A percentile compares a stretch with the other conserved stretches of the same genome.
phyloP scores from a whole-genome alignment of 1,284 basidiomycete genomes.

The Phylloboletellus chloephorus region DNA sequence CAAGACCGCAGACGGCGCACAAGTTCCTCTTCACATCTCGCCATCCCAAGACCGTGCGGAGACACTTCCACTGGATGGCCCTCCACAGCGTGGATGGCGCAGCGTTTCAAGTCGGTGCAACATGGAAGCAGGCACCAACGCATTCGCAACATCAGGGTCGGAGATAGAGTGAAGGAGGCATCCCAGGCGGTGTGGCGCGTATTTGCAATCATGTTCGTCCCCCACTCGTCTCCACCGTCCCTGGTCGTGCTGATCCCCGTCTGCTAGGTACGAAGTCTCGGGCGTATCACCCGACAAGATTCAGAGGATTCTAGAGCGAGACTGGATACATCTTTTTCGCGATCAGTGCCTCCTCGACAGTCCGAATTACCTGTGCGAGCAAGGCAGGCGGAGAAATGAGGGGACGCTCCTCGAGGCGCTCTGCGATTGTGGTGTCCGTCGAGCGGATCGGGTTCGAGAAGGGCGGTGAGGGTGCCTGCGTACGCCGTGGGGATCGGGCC shows the following conservation, averaged over 20 bases:
- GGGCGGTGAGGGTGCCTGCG: slow-evolving; percentile 40
- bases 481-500: slow-evolving; percentile 46
- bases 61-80: slow-evolving; percentile 81
- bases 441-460: slow-evolving; percentile 34
- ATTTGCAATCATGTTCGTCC: slow-evolving; percentile 69
- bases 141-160: slow-evolving; percentile 57
- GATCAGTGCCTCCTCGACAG: slow-evolving; percentile 59
- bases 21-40: slow-evolving; percentile 71
- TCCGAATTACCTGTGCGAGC: slow-evolving; percentile 64
- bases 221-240: not conserved
- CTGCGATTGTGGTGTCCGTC: slow-evolving; percentile 42
- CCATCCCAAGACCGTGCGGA: slow-evolving; percentile 62
- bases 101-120: slow-evolving; percentile 52
- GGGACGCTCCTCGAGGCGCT: slow-evolving; percentile 66
- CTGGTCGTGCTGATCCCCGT: slow-evolving; percentile 1
- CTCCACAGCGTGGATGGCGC: slow-evolving; percentile 69
- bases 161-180: slow-evolving; percentile 61
- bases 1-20: slow-evolving; percentile 47
- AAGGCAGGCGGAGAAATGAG: slow-evolving; percentile 49
- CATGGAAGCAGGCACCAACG: too few species aligned
- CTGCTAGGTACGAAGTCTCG: slow-evolving; percentile 67
- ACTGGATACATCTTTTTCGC: slow-evolving; percentile 64
- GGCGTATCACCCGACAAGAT: slow-evolving; percentile 59
- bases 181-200: slow-evolving; percentile 72
- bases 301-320: slow-evolving; percentile 51